phyloP scores from a whole-genome alignment of 164 flowering plant genomes.

The Umbilicus rupestris region DNA sequence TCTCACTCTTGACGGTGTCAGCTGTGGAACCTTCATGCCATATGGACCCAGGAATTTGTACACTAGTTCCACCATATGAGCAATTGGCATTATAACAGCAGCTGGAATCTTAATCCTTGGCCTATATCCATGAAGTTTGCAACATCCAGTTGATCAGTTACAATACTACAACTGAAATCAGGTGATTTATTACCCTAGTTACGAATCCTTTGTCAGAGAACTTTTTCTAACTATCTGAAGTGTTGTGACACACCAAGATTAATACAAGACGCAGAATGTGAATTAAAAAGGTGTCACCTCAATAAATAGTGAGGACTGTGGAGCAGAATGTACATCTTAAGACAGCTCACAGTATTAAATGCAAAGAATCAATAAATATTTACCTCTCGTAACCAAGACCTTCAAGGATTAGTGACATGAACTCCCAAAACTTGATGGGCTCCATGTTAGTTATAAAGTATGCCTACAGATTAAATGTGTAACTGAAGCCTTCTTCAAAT shows the following conservation, averaged over 20 bases:
- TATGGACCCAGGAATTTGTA: constrained; percentile 67
- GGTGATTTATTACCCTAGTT: not conserved
- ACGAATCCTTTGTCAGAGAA: no score
- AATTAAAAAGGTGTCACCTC: not conserved
- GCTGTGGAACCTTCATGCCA: constrained; percentile 93
- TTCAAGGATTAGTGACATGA: constrained; percentile 71
- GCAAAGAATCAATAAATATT: constrained; percentile 8
- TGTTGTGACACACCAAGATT: not conserved
- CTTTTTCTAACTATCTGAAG: not conserved
- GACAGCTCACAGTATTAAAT: not conserved
- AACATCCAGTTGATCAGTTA: constrained; percentile 17
- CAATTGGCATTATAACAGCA: constrained; percentile 78
- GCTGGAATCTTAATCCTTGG: constrained; percentile 89
- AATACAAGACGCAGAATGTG: not conserved
- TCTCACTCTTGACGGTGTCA: constrained; percentile 90
- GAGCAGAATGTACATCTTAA: not conserved
- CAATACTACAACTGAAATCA: not conserved
- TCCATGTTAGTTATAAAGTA: constrained; percentile 91
- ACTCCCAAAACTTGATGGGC: constrained; percentile 94
- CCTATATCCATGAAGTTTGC: constrained; percentile 40
- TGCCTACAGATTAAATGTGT: constrained; percentile 46
- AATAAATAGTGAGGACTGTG: not conserved
- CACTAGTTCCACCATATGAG: constrained; percentile 59
- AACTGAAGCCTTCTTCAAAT: not conserved
- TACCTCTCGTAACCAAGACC: constrained; percentile 99